A percentile compares a stretch with the other conserved stretches of the same genome.
These are phyloP conservation scores for Fusarium sp. DNA, from an alignment of 2,329 filamentous ascomycete genomes.

Conservation along the genomic window DNA sequence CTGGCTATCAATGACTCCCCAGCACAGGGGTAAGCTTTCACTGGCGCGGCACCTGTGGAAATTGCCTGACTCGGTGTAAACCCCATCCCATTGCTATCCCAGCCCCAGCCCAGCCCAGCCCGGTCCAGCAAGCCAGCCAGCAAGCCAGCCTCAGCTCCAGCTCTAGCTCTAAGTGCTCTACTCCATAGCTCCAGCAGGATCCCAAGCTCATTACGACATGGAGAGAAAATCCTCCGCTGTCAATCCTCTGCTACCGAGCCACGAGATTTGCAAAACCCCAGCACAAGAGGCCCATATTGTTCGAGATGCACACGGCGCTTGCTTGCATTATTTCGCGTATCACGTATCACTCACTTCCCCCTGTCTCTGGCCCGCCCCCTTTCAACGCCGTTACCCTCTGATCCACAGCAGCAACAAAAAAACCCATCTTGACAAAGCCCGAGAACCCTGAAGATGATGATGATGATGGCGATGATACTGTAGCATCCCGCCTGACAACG, in stretches of 20 bases:
- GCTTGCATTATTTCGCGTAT: conserved; percentile 20
- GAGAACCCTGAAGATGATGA: conserved; percentile 20
- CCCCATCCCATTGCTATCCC: too few relatives aligned
- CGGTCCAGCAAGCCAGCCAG: too few relatives aligned
- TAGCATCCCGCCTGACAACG: conserved; percentile 24
- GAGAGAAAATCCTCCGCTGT: conserved; percentile 11
- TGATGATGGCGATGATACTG: conserved; percentile 17
- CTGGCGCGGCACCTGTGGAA: conserved; percentile 31
- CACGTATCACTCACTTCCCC: conserved; percentile 30
- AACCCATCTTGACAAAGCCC: not conserved
- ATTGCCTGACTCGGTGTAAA: conserved; percentile 21
- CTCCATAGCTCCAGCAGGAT: too few relatives aligned
- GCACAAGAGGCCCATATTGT: too few relatives aligned
- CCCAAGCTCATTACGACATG: not conserved
- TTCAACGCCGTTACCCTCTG: conserved; percentile 13
- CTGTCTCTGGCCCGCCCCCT: conserved; percentile 16
- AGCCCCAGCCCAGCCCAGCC: too few relatives aligned
- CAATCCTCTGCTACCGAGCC: not conserved
- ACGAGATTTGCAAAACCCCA: too few relatives aligned
- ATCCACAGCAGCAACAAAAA: conserved; percentile 5
- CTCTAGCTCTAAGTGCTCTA: too few relatives aligned
- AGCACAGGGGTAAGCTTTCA: conserved; percentile 25
- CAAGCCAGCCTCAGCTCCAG: too few relatives aligned
- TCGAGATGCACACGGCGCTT: too few relatives aligned
- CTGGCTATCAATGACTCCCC: conserved; percentile 4